phyloP scores from a whole-genome alignment of 192 early-diverging fungal species.

The Rhizophagus sp. region DNA sequence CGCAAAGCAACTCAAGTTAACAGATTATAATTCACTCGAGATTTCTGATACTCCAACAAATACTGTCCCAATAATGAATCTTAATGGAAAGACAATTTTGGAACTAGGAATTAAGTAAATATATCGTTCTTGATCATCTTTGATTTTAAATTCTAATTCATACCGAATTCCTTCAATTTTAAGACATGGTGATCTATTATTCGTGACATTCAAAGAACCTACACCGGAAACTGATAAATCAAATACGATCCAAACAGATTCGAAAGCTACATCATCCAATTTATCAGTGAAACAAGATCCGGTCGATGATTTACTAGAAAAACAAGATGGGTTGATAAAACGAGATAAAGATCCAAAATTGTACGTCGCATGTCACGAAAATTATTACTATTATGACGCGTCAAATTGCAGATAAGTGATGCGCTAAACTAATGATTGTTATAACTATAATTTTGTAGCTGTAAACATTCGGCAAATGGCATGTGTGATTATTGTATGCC shows the following conservation, averaged over 20 bases:
- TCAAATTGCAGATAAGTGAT: neutral
- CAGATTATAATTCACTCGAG: constrained; percentile 42
- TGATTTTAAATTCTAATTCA: neutral
- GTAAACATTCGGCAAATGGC: constrained; percentile 74
- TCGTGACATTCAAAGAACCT: constrained; percentile 42
- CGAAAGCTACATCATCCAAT: neutral
- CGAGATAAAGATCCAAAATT: constrained; percentile 77
- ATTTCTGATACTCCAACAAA: constrained; percentile 45
- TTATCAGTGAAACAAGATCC: constrained; percentile 57
- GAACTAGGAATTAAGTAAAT: constrained; percentile 44
- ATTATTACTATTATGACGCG: neutral
- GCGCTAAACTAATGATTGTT: neutral
- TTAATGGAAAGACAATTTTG: constrained; percentile 37
- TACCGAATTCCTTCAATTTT: neutral
- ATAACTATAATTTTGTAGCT: constrained; percentile 46
- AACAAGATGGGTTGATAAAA: constrained; percentile 80
- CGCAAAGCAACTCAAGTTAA: constrained; percentile 44
- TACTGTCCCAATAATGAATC: constrained; percentile 33
- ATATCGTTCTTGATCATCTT: neutral
- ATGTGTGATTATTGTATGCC: constrained; percentile 97
- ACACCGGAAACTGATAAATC: neutral
- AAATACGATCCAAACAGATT: neutral
- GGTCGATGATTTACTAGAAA: constrained; percentile 81
- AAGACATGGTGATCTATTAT: constrained; percentile 60
- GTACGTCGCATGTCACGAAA: constrained; percentile 59